A percentile compares a stretch with the other conserved stretches of the same genome.
Evolutionary conservation across 352 stramenopile genomes (phyloP).

Genomic region (Phytophthora litchii): DNA sequence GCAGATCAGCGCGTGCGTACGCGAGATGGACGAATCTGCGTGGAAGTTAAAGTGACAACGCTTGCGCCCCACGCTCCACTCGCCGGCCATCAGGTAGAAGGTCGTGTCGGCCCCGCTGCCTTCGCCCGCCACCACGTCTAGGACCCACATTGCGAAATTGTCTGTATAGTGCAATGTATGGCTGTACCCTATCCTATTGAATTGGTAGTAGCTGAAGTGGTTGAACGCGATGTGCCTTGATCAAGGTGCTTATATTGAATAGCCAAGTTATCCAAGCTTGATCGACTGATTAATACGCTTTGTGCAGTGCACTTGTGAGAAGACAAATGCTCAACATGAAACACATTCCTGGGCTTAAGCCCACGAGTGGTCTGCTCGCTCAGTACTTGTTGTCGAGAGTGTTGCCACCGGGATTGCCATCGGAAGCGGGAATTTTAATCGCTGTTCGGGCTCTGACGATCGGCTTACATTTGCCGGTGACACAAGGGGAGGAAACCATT

Average conservation of each 20-base stretch:
- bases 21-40: constrained; percentile 82
- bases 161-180: constrained; percentile 3
- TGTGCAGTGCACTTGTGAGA: too few relatives aligned
- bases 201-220: constrained; percentile 6
- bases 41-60: constrained; percentile 88
- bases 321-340: too few relatives aligned
- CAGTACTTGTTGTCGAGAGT: background rate
- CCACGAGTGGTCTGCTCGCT: background rate
- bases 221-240: background rate
- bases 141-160: constrained; percentile 65
- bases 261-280: too few relatives aligned
- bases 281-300: too few relatives aligned
- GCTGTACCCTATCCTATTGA: background rate
- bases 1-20: constrained; percentile 73
- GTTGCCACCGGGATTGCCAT: constrained; percentile 11
- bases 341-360: background rate
- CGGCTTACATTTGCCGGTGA: background rate
- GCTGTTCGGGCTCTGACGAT: background rate
- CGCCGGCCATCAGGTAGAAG: constrained; percentile 82
- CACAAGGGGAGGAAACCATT: background rate
- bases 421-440: constrained; percentile 4
- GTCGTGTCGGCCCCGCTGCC: constrained; percentile 47
- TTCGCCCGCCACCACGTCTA: constrained; percentile 68
- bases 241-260: too few relatives aligned
- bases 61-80: constrained; percentile 86